These are phyloP conservation scores for Exophiala oligosperma DNA, from an alignment of 2,329 filamentous ascomycete genomes.

Conservation along the genomic window DNA sequence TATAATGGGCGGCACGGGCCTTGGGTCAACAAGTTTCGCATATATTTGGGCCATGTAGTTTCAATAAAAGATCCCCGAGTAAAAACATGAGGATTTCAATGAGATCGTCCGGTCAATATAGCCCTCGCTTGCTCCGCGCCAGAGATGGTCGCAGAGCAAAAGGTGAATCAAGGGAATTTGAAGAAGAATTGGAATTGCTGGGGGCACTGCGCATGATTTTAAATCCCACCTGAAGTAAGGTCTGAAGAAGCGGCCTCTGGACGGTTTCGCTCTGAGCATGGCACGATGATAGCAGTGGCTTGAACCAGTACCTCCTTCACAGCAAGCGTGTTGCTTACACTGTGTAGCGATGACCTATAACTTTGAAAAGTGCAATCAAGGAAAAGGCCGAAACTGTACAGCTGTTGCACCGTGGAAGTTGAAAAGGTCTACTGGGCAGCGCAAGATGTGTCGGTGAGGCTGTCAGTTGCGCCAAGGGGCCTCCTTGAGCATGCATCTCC, in stretches of 20 bases:
- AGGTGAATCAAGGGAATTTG: not conserved
- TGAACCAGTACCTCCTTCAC: constrained; percentile 3
- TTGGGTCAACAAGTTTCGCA: not conserved
- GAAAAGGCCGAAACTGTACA: too few relatives aligned
- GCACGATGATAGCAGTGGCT: not conserved
- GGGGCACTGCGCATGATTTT: constrained; percentile 19
- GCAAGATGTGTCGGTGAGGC: constrained; percentile 12
- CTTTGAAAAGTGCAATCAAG: not conserved
- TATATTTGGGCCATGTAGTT: not conserved
- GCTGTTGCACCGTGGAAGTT: not conserved
- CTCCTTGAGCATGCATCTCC: not conserved
- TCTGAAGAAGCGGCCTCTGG: not conserved
- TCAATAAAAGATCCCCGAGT: too few relatives aligned
- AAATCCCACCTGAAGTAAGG: constrained; percentile 10
- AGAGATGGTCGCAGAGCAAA: not conserved
- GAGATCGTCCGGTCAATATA: too few relatives aligned
- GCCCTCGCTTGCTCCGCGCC: too few relatives aligned
- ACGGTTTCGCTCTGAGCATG: not conserved
- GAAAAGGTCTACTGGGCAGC: too few relatives aligned
- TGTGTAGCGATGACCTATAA: constrained; percentile 16
- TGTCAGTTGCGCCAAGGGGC: constrained; percentile 3
- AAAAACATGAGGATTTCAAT: too few relatives aligned
- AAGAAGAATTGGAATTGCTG: constrained; percentile 6
- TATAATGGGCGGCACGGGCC: not conserved
- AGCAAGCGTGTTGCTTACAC: constrained; percentile 3